phyloP scores from a whole-genome alignment of 2,329 filamentous ascomycete species.

The Trichophyton rubrum region DNA sequence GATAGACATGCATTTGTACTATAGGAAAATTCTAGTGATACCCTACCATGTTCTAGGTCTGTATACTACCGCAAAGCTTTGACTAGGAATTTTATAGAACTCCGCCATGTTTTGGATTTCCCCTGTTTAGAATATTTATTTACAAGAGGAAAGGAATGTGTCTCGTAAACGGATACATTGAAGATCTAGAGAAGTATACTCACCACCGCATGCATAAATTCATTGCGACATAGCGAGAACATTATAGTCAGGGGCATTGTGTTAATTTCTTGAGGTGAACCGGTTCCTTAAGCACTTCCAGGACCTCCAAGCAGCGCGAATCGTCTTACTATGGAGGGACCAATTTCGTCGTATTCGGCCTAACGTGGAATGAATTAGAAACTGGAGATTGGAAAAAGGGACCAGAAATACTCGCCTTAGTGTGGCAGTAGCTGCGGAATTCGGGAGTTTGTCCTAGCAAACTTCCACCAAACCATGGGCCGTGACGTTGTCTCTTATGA shows the following conservation, averaged over 20 bases:
- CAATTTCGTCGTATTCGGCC: constrained; percentile 80
- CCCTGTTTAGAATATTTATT: not conserved
- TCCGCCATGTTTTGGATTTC: not conserved
- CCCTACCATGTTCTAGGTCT: not conserved
- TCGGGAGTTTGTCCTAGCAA: constrained; percentile 93
- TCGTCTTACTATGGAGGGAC: constrained; percentile 85
- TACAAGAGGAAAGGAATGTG: not conserved
- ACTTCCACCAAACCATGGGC: constrained; percentile 96
- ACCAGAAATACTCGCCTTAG: constrained; percentile 44
- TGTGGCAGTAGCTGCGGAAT: constrained; percentile 98
- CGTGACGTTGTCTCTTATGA: constrained; percentile 93
- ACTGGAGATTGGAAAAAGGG: not conserved
- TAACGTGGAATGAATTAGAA: constrained; percentile 7
- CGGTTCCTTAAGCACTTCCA: constrained; percentile 39
- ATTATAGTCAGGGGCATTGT: not conserved
- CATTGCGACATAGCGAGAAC: not conserved
- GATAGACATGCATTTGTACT: not conserved
- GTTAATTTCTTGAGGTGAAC: not conserved
- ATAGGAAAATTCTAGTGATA: constrained; percentile 2
- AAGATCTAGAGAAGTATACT: not conserved
- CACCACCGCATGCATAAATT: not conserved
- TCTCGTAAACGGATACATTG: constrained; percentile 1
- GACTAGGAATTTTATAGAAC: not conserved
- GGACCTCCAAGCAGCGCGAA: constrained; percentile 90
- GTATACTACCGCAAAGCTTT: not conserved